A percentile compares a stretch with the other conserved stretches of the same genome.
Conservation (phyloP, 768 basidiomycete genomes). For the Tulasnella sp. region DNA sequence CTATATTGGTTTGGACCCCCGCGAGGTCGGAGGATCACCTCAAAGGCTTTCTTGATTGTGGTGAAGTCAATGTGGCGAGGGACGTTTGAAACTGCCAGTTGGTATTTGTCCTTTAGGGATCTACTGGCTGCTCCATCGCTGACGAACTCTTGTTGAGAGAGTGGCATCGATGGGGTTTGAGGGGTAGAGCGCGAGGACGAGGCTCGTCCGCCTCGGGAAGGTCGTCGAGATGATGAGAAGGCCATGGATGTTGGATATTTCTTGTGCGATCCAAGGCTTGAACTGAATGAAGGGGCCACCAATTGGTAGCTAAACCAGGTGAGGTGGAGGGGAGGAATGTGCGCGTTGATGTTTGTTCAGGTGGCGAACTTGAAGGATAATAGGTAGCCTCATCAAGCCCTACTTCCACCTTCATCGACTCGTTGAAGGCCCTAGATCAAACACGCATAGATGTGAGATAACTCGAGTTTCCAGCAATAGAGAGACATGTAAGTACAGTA, state of each 20-base stretch:
- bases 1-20: background rate
- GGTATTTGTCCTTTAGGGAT: background rate
- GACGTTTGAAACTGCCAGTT: background rate
- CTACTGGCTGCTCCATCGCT: background rate
- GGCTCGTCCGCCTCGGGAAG: background rate
- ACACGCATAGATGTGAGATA: background rate
- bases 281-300: background rate
- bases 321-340: background rate
- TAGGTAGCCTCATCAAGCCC: too few relatives aligned
- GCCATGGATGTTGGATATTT: background rate
- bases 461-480: background rate
- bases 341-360: background rate
- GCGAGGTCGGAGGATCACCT: background rate
- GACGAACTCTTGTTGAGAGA: background rate
- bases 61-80: background rate
- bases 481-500: background rate
- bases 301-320: background rate
- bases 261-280: background rate
- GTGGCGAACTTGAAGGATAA: too few relatives aligned
- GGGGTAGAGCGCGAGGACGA: background rate
- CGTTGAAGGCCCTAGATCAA: background rate
- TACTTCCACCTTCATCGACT: too few relatives aligned
- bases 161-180: background rate
- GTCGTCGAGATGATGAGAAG: background rate
- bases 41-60: background rate